These are phyloP conservation scores for Heterobasidion occidentale DNA, from an alignment of 1,284 basidiomycete species.

Conservation along the genomic window DNA sequence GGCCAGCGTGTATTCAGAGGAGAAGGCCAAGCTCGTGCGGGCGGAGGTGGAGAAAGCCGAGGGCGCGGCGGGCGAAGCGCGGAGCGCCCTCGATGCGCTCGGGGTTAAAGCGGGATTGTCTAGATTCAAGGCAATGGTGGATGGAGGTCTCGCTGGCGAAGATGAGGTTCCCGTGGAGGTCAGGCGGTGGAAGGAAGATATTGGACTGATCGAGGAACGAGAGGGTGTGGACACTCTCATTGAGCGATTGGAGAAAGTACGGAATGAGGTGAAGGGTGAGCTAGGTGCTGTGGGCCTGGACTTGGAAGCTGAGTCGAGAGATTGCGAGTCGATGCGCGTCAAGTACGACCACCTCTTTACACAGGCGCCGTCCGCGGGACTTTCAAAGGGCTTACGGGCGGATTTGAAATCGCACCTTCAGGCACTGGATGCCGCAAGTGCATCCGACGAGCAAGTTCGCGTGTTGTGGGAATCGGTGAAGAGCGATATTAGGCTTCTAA, in stretches of 20 bases:
- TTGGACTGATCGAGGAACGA: constrained; percentile 54
- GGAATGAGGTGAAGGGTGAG: constrained; percentile 51
- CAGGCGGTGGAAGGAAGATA: constrained; percentile 72
- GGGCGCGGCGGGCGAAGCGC: constrained; percentile 73
- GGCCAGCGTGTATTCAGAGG: constrained; percentile 95
- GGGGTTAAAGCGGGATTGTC: constrained; percentile 75
- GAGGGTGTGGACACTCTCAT: constrained; percentile 63
- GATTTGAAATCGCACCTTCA: constrained; percentile 77
- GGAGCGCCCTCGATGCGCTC: constrained; percentile 77
- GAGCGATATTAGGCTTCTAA: constrained; percentile 61
- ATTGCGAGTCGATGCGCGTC: constrained; percentile 80
- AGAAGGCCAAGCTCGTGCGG: constrained; percentile 95
- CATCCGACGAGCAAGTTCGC: constrained; percentile 74
- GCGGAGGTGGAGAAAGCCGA: constrained; percentile 87
- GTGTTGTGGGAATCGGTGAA: constrained; percentile 70
- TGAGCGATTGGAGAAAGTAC: constrained; percentile 54
- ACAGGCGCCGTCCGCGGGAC: constrained; percentile 76
- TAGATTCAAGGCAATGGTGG: constrained; percentile 71
- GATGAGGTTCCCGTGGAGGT: constrained; percentile 74
- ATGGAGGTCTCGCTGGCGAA: constrained; percentile 60
- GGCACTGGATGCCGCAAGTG: constrained; percentile 71
- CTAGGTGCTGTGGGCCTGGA: constrained; percentile 55
- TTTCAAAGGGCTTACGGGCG: constrained; percentile 67
- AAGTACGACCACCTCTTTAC: constrained; percentile 87
- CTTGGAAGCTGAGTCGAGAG: constrained; percentile 71